phyloP scores from a whole-genome alignment of 306 rosid species.

The Cercis canadensis region DNA sequence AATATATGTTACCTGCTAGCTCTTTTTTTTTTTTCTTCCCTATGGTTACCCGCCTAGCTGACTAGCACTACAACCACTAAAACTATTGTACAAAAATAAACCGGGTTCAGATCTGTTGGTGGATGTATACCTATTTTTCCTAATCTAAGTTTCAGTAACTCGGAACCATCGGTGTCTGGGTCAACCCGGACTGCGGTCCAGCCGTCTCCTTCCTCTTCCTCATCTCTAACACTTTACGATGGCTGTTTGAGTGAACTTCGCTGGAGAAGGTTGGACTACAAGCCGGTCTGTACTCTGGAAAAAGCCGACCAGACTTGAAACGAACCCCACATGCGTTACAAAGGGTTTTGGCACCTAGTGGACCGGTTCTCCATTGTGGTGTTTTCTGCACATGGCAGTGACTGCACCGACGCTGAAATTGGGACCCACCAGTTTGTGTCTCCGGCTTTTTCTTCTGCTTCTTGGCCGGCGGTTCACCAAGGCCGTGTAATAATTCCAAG shows the following conservation, averaged over 20 bases:
- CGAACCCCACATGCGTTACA: conserved; percentile 99
- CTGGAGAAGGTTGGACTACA: conserved; percentile 83
- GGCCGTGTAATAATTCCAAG: not conserved
- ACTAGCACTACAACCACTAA: conserved; percentile 35
- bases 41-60: conserved; percentile 20
- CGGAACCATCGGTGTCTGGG: conserved; percentile 44
- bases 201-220: conserved; percentile 64
- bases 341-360: conserved; percentile 79
- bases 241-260: conserved; percentile 83
- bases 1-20: conserved; percentile 21
- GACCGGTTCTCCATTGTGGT: conserved; percentile 99
- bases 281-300: conserved; percentile 95
- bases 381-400: conserved; percentile 92
- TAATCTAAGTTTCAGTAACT: conserved; percentile 48
- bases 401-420: conserved; percentile 76
- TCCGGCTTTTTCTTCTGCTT: conserved; percentile 66
- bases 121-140: conserved; percentile 18
- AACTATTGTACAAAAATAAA: conserved; percentile 40
- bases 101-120: conserved; percentile 42
- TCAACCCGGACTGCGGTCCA: conserved; percentile 49
- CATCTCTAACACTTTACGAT: conserved; percentile 88
- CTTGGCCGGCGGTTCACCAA: conserved; percentile 57
- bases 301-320: conserved; percentile 88
- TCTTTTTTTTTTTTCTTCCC: too few relatives aligned
- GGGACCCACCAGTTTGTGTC: conserved; percentile 45